Base-by-base conservation (phyloP, 495 filamentous ascomycete species). In the Emericellopsis terricola region DNA sequence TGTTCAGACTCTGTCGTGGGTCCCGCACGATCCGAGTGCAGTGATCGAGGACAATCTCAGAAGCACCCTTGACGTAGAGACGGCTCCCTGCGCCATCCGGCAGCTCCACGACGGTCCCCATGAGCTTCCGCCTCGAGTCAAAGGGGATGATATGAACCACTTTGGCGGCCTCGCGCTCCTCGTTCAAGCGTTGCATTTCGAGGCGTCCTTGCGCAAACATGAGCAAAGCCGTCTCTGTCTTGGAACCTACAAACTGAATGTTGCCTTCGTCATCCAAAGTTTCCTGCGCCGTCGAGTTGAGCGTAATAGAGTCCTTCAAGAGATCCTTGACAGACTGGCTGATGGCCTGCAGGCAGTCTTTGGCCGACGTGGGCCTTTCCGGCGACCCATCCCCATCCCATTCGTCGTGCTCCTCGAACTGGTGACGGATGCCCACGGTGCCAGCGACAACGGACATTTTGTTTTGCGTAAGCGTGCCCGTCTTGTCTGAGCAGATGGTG, bases 401-500 rank as follows among this genome's bases (percentile, higher is more conserved):
- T 11, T 26, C 23, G 23, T 26, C 23, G 6, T 26, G 6, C 23
- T 26, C 23, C 6, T 11, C 23, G 23, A 26, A 26, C 11, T 6
- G 11, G 11, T 26, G 11, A 11, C 23, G 6, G 11, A 11, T 26
- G 6, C 23, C 23, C 6, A 26, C 11, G 6, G 23, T 26, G 6
- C 23, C 23, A 6, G 23, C 6, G 23, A 26, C 23, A 26, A 26
- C 23, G 23, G 6, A 11, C 23, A 26, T 26, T 11, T 26, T 11
- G 23, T 26, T 26, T 11, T 26, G 23, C 6, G 23, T 91, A 11
- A 96, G 60, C 2, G 87, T 96, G 36, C 87, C 87, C 0, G 87
- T 96, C 52, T 96, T 96, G 59, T 96, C 87, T 2, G 86, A 93
- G 55, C 87, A 96, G 31, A 96, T 81, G 1, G 82, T 87, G 0